phyloP scores from a whole-genome alignment of 208 protist genomes.

The Willaertia magna region DNA sequence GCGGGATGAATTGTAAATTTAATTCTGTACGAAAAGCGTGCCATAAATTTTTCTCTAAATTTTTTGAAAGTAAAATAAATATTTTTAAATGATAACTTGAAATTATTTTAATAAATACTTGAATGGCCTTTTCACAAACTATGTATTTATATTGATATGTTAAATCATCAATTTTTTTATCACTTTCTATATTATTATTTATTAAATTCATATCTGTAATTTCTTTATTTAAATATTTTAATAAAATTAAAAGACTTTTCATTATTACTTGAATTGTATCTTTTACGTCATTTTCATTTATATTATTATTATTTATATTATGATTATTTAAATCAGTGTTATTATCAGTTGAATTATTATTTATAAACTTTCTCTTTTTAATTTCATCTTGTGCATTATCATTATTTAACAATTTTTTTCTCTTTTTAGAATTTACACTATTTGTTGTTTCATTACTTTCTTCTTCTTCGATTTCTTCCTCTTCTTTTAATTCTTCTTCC shows the following conservation, averaged over 20 bases:
- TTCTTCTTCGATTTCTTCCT: background rate
- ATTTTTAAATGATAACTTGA: background rate
- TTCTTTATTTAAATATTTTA: background rate
- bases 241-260: background rate
- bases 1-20: background rate
- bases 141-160: too few species aligned
- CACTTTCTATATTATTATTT: too few species aligned
- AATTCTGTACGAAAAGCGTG: background rate
- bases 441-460: background rate
- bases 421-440: background rate
- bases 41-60: background rate
- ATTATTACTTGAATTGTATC: background rate
- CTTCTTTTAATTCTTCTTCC: background rate
- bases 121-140: background rate
- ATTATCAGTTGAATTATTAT: background rate
- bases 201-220: too few species aligned
- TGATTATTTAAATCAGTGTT: background rate
- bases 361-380: background rate
- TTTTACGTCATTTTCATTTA: background rate
- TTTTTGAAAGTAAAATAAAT: background rate
- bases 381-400: background rate
- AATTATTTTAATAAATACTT: background rate
- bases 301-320: too few species aligned
- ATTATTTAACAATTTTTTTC: background rate
- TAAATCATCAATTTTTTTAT: too few species aligned